Evolutionary conservation across 805 yeast genomes (phyloP), one percentile per base, ranked within the genome.

Genomic region (Starmerella vaccinii): DNA sequence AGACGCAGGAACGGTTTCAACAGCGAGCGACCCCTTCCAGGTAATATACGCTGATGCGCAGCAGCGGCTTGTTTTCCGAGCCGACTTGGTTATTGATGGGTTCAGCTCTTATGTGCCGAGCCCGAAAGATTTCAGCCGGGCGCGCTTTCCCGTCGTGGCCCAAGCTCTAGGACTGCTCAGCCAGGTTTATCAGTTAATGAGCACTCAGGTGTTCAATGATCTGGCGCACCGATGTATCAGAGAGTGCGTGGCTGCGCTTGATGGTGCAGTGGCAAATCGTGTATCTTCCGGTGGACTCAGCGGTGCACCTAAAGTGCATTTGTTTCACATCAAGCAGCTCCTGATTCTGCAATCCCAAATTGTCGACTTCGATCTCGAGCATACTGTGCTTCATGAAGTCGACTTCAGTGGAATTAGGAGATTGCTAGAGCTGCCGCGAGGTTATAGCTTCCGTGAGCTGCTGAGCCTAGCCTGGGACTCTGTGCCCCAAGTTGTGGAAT

Each of bases 181-280:
- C 30, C 83, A 79, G 62, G 82, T 89, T 21, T 85, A 86, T 62
- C 94, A 85, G 59, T 70, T 88, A 59, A 76, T 90, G 33, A 81
- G 82, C 57, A 79, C 89, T 2, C 46, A 57, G 12, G 84, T 87
- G 1, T 90, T 89, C 67, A 95, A 87, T 63, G 95, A 86, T 61
- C 68, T 89, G 56, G 95, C 96, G 0, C 95, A 87, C 63, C 78
- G 83, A 50, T 80, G 87, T 47, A 84, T 90, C 4, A 95, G 85
- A 62, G 76, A 82, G 40, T 81, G 92, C 59, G 82, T 83, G 12
- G 74, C 74, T 56, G 67, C 71, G 4, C 59, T 76, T 22, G 72
- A 78, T 6, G 15, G 19, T 3, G 59, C 56, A 4, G 53, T 49
- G 10, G 53, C 54, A 6, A 35, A 49, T 23, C 34, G 49, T 16